Evolutionary conservation across 2,329 filamentous ascomycete genomes (phyloP).

Genomic region (Fusarium vanettenii): DNA sequence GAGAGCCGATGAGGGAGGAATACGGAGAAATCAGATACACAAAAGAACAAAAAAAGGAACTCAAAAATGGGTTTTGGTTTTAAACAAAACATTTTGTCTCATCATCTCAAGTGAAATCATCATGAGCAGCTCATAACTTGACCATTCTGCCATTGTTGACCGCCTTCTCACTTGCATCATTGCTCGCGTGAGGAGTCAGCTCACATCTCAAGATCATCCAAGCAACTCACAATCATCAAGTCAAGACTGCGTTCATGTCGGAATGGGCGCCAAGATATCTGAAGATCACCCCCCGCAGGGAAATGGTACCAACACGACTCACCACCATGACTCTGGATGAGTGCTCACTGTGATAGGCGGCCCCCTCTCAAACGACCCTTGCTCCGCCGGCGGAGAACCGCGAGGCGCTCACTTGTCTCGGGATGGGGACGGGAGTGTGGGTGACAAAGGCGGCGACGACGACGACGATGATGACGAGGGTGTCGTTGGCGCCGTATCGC

Average conservation of each 20-base stretch:
- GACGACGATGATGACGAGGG: constrained; percentile 45
- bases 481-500: constrained; percentile 32
- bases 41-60: constrained; percentile 31
- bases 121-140: neutral
- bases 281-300: constrained; percentile 49
- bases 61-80: constrained; percentile 26
- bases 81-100: constrained; percentile 8
- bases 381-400: constrained; percentile 52
- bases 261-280: constrained; percentile 55
- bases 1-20: constrained; percentile 18
- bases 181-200: constrained; percentile 3
- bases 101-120: neutral
- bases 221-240: constrained; percentile 2
- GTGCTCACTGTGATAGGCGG: constrained; percentile 30
- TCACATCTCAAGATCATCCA: neutral
- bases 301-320: constrained; percentile 43
- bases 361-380: constrained; percentile 28
- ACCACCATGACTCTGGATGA: neutral
- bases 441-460: constrained; percentile 45
- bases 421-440: constrained; percentile 57
- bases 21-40: constrained; percentile 36
- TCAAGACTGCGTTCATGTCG: constrained; percentile 41
- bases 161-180: constrained; percentile 8
- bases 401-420: constrained; percentile 54
- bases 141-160: constrained; percentile 20